A percentile compares a stretch with the other conserved stretches of the same genome.
phyloP scores from a whole-genome alignment of 2,329 filamentous ascomycete genomes.

The Karstenula rhodostoma region DNA sequence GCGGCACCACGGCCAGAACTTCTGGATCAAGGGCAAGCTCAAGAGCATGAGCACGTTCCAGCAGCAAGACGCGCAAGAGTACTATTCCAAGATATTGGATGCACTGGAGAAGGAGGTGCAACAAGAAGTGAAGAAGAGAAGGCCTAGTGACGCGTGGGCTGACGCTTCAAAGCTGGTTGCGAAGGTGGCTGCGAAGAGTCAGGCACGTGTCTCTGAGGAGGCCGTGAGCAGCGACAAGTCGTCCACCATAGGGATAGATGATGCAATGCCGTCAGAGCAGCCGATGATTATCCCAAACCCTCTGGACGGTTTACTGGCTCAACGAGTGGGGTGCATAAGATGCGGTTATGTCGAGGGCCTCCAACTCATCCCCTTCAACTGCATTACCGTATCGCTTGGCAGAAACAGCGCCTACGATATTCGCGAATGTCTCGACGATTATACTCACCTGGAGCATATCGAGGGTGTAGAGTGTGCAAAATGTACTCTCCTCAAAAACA shows the following conservation, averaged over 20 bases:
- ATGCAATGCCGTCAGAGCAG: conserved; percentile 12
- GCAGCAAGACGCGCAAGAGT: conserved; percentile 98
- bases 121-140: conserved; percentile 53
- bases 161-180: conserved; percentile 36
- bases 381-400: conserved; percentile 84
- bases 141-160: conserved; percentile 45
- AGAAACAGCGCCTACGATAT: conserved; percentile 70
- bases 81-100: conserved; percentile 88
- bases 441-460: conserved; percentile 84
- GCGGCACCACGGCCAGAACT: conserved; percentile 74
- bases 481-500: conserved; percentile 76
- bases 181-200: conserved; percentile 34
- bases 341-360: conserved; percentile 90
- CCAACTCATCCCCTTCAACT: conserved; percentile 92
- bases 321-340: conserved; percentile 84
- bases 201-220: conserved; percentile 26
- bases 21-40: conserved; percentile 82
- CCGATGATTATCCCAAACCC: conserved; percentile 68
- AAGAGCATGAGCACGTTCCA: conserved; percentile 96
- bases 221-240: conserved; percentile 17
- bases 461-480: conserved; percentile 90
- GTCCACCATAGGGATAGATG: conserved; percentile 14
- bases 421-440: conserved; percentile 81
- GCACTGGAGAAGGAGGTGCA: conserved; percentile 80
- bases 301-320: conserved; percentile 84